Conservation (phyloP, 805 yeast species). For the Monosporozyma servazzii region DNA sequence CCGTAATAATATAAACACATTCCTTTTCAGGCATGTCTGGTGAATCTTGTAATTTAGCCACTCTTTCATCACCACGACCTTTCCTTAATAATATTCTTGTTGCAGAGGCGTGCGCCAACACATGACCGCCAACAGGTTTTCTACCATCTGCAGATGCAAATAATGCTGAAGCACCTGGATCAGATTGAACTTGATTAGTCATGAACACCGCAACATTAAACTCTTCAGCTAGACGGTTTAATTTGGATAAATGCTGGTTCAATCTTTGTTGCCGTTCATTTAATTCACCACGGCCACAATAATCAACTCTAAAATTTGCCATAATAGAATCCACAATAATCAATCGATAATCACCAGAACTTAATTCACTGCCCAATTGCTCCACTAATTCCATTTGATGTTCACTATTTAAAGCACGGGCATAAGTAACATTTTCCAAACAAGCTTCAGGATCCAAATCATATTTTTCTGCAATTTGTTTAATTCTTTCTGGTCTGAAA, state of each 20-base stretch:
- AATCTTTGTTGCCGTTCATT: slow-evolving; percentile 68
- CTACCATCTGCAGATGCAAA: slow-evolving; percentile 79
- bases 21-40: slow-evolving; percentile 79
- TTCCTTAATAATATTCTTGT: slow-evolving; percentile 65
- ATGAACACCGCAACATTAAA: slow-evolving; percentile 69
- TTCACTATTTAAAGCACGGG: slow-evolving; percentile 68
- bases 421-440: slow-evolving; percentile 63
- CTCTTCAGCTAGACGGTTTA: slow-evolving; percentile 62
- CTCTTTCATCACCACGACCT: slow-evolving; percentile 73
- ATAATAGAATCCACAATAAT: slow-evolving; percentile 63
- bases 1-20: slow-evolving; percentile 63
- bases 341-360: slow-evolving; percentile 57
- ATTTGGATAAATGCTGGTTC: slow-evolving; percentile 44
- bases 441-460: slow-evolving; percentile 63
- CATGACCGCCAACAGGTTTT: slow-evolving; percentile 79
- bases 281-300: slow-evolving; percentile 68
- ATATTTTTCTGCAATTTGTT: slow-evolving; percentile 57
- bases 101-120: slow-evolving; percentile 73
- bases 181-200: slow-evolving; percentile 74
- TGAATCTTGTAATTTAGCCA: slow-evolving; percentile 69
- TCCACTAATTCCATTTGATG: slow-evolving; percentile 69
- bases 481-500: slow-evolving; percentile 61
- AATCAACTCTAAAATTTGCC: slow-evolving; percentile 74
- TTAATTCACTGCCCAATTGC: slow-evolving; percentile 54
- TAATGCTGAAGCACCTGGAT: slow-evolving; percentile 71